Evolutionary conservation across 2,329 filamentous ascomycete species (phyloP), one percentile per base, ranked within the genome.

Genomic region (Xylaria hypoxylon): DNA sequence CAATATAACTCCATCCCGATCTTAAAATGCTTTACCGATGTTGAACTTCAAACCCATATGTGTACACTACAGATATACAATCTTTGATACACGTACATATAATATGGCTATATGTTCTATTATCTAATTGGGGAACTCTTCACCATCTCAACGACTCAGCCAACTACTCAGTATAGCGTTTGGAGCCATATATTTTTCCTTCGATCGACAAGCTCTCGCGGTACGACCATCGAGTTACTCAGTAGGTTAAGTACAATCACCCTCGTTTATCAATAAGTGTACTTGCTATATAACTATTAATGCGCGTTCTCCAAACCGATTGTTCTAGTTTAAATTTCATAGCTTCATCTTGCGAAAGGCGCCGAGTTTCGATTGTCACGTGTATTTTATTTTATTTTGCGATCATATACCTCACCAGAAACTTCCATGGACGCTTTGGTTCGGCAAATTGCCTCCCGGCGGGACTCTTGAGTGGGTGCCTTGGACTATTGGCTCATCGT

Each of bases 1-100:
- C 51, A 53, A 53, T 40, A 40, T 19, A 22, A 55, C 35, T 40
- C 51, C 11, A 55, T 55, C 35, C 22, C 19, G 38, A 53, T 53
- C n/a, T 53, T 26, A 38, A 53, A 35, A 38, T 24, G n/a, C 47
- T 31, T 11, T 31, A 22, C 19, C 19, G 31, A 33, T 31, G 26
- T n/a, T 33, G 15, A 24, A 52, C 17, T 52, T 52, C 48, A 52
- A 22, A 17, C 47, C 47, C 28, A 5, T 19, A 11, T 31, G 17
- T 4, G n/a, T n/a, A n/a, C n/a, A n/a, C n/a, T n/a, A 51, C 8
- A 10, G 6, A 13, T 52, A 35, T 52, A 35, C 31, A 52, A 10
- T 8, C 19, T 44, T n/a, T 50, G 13, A 38, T 38, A 15, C 35
- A 38, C 11, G 11, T 38, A 13, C 13, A 38, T 3, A 38, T 15